A percentile compares a stretch with the other conserved stretches of the same genome.
Conservation (phyloP, 192 early-diverging fungal species). For the Pilaira anomala region DNA sequence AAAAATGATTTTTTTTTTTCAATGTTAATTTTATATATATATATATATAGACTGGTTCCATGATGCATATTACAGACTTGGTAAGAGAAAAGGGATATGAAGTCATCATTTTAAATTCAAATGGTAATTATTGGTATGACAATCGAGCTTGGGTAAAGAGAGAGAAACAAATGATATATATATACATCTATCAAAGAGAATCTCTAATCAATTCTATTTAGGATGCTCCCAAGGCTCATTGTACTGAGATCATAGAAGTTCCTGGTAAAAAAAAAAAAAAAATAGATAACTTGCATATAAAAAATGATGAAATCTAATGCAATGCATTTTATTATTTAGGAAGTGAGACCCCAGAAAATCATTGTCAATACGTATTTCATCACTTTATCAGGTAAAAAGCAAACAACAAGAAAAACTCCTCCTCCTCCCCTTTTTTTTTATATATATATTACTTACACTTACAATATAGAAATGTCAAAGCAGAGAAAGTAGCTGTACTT, state of each 20-base stretch:
- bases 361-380: constrained; percentile 27
- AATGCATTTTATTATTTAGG: not conserved
- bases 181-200: not conserved
- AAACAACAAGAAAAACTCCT: no score
- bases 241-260: not conserved
- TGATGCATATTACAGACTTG: constrained; percentile 17
- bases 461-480: constrained; percentile 3
- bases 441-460: not conserved
- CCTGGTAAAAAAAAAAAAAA: constrained; percentile 4
- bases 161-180: not conserved
- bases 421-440: not conserved
- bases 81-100: constrained; percentile 28
- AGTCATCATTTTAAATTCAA: constrained; percentile 36
- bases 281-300: not conserved
- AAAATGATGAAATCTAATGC: not conserved
- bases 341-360: constrained; percentile 25
- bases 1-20: not conserved
- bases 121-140: constrained; percentile 29
- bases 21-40: not conserved
- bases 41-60: constrained; percentile 26
- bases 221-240: not conserved
- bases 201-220: not conserved
- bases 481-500: constrained; percentile 17
- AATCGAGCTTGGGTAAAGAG: constrained; percentile 14
- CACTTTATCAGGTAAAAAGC: constrained; percentile 23